Conservation (phyloP, 1,284 basidiomycete species). For the Calocybe gambosa region DNA sequence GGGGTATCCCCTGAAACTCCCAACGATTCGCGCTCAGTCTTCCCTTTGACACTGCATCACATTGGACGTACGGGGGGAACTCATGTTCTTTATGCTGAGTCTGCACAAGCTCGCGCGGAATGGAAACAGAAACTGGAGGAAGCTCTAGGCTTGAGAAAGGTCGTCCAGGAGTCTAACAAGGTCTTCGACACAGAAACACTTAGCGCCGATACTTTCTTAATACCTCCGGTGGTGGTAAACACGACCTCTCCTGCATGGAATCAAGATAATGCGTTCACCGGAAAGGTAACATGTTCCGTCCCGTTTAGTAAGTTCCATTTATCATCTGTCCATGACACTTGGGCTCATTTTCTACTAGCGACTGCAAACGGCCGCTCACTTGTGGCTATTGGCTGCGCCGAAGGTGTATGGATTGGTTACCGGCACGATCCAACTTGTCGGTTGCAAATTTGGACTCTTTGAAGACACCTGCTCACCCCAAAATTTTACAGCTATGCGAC, state of each 20-base stretch:
- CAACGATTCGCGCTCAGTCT: conserved; percentile 71
- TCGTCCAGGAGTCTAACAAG: conserved; percentile 89
- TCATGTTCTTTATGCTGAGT: conserved; percentile 85
- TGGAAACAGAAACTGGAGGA: conserved; percentile 91
- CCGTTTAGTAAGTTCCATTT: conserved; percentile 76
- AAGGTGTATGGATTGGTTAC: conserved; percentile 97
- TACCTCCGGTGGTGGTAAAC: conserved; percentile 55
- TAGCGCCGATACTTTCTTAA: conserved; percentile 79
- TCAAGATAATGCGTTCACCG: conserved; percentile 73
- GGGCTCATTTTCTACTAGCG: conserved; percentile 34
- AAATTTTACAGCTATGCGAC: conserved; percentile 67
- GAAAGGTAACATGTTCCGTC: conserved; percentile 89
- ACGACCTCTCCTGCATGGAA: conserved; percentile 45
- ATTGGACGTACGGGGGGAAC: conserved; percentile 78
- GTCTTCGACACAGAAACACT: conserved; percentile 87
- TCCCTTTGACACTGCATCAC: conserved; percentile 81
- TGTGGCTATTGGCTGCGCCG: conserved; percentile 90
- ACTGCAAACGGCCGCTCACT: conserved; percentile 80
- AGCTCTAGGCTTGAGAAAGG: conserved; percentile 77
- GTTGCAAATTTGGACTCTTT: conserved; percentile 19
- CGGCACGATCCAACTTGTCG: conserved; percentile 80
- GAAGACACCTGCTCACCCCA: conserved; percentile 22
- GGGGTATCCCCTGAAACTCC: conserved; percentile 40
- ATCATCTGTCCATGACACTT: neutral
- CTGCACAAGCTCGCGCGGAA: conserved; percentile 63